Base-by-base conservation (phyloP, 2,329 filamentous ascomycete species). In the Xylariaceae sp. region DNA sequence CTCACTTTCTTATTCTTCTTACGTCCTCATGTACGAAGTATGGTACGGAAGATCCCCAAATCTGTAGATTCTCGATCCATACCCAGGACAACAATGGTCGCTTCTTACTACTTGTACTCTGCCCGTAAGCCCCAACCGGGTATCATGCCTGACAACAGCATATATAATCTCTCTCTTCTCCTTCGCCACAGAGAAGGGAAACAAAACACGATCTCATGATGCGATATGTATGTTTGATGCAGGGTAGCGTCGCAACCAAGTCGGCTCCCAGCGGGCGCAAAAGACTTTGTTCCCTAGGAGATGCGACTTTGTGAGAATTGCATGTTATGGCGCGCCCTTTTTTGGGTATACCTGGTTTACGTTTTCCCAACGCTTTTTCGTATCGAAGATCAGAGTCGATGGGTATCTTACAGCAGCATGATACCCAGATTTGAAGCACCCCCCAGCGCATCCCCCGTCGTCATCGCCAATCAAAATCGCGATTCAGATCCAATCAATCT, bases 181-280 rank as follows among this genome's bases (percentile, higher is more conserved):
- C 5, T 5, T 30, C 23, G 23, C 23, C 23, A 30, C 23, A 5
- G 23, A 30, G 34, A 18, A 30, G 23, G 23, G 23, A 30, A 30
- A 30, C 23, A 30, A 30, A 30, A 30, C 23, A 30, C 23, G 23
- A 58, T 54, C 51, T 49, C 47, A 49, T 49, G 47, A 15, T 42
- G 55, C 23, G 9, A 13, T 18, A 56, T 34, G 53, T 35, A 17
- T 30, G 51, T 18, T 11, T 5, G 23, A 50, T 35, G 30, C 53
- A 17, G 23, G 23, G 49, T n/a, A 15, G 23, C 55, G 45, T 51
- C 45, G 53, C 53, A 55, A 42, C 53, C 42, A 30, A 58, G 56
- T 15, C 49, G 15, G 44, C 53, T 39, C 45, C 49, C 55, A 58
- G 17, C 17, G 17, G 17, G 17, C 17, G 17, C 17, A 17, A 17